Percentiles rank a stretch among this genome's conserved stretches.
Evolutionary conservation across 1,284 basidiomycete species (phyloP).

Genomic region (Thelephora terrestris): DNA sequence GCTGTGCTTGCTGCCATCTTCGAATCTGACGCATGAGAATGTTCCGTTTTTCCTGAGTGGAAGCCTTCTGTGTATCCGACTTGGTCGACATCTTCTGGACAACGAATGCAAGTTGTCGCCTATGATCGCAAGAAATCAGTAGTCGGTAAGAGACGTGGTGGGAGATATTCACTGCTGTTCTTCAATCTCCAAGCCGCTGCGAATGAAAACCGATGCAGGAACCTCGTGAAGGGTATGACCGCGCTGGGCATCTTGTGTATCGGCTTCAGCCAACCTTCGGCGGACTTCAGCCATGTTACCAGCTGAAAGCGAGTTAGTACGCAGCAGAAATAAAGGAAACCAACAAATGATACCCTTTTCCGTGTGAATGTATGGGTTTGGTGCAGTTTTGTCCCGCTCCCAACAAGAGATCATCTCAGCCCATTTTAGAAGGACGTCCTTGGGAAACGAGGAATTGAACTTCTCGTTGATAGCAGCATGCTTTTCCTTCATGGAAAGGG

Average conservation of each 20-base stretch:
- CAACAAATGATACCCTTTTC: slow-evolving; percentile 1
- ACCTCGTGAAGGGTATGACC: slow-evolving; percentile 5
- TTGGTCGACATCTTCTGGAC: no score
- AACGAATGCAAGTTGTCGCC: neutral
- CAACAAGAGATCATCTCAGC: slow-evolving; percentile 7
- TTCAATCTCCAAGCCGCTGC: slow-evolving; percentile 14
- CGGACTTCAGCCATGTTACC: neutral
- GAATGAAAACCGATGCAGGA: slow-evolving; percentile 9
- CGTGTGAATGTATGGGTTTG: slow-evolving; percentile 12
- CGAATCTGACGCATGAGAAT: neutral
- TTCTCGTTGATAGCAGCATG: slow-evolving; percentile 1
- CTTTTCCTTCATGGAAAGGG: neutral
- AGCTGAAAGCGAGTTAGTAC: no score
- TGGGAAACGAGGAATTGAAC: slow-evolving; percentile 4
- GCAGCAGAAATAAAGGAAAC: neutral
- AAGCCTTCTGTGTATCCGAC: neutral
- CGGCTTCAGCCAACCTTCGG: neutral
- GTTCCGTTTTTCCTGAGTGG: neutral
- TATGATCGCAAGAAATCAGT: neutral
- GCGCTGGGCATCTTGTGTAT: neutral
- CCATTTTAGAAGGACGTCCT: slow-evolving; percentile 6
- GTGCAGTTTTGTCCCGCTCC: slow-evolving; percentile 6
- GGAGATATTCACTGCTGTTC: slow-evolving; percentile 13
- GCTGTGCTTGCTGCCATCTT: no score
- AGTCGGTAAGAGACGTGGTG: neutral